Evolutionary conservation across 306 rosid genomes (phyloP).

Genomic region (Fragaria iinumae): DNA sequence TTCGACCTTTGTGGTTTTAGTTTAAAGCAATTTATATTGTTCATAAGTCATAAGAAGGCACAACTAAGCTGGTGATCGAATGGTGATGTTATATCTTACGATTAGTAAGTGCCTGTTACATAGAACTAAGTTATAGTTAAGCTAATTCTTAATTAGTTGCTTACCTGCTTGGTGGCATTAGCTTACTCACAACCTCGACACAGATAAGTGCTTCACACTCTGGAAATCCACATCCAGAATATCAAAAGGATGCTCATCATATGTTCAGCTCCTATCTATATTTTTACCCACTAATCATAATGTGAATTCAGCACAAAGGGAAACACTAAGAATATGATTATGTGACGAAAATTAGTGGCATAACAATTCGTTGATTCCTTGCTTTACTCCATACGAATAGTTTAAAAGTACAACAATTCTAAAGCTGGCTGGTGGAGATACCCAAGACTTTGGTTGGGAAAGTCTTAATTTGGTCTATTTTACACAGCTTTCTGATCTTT

Average conservation of each 20-base stretch:
- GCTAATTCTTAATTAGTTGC: neutral
- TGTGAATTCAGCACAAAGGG: neutral
- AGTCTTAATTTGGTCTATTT: neutral
- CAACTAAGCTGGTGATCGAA: too few relatives aligned
- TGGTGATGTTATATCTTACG: too few relatives aligned
- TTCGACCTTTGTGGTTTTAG: too few relatives aligned
- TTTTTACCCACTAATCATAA: neutral
- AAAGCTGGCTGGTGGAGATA: neutral
- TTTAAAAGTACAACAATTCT: neutral
- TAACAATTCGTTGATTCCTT: too few relatives aligned
- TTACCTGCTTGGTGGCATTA: neutral
- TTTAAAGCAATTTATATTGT: too few relatives aligned
- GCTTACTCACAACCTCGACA: neutral
- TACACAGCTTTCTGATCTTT: neutral
- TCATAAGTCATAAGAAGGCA: too few relatives aligned
- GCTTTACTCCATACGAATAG: neutral
- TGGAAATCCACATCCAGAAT: slow-evolving; percentile 18
- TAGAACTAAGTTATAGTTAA: neutral
- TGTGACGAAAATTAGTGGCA: neutral
- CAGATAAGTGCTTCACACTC: slow-evolving; percentile 21
- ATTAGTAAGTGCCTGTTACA: too few relatives aligned
- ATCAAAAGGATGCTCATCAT: neutral
- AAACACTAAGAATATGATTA: neutral
- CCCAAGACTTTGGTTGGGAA: neutral
- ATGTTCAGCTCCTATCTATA: neutral